Conservation (phyloP, 495 filamentous ascomycete genomes). For the Talaromyces adpressus region DNA sequence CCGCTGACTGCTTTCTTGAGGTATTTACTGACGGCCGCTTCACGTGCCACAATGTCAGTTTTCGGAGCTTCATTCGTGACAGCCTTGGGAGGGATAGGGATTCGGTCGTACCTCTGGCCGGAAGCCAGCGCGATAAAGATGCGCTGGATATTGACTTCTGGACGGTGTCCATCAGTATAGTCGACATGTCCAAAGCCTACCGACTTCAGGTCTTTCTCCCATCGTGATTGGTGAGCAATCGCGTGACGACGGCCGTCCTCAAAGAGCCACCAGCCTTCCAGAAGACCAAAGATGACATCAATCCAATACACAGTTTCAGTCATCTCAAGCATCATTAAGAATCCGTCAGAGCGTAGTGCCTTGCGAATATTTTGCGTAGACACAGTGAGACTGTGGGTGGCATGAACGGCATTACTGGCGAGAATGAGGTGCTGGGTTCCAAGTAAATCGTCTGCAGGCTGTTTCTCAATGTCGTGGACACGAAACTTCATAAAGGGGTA, state of each 20-base stretch:
- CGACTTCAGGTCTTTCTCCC: slow-evolving; percentile 30
- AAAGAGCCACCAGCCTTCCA: slow-evolving; percentile 50
- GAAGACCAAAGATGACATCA: slow-evolving; percentile 43
- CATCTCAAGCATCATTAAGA: slow-evolving; percentile 36
- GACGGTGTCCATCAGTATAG: slow-evolving; percentile 37
- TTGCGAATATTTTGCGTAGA: slow-evolving; percentile 25
- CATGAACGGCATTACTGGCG: slow-evolving; percentile 43
- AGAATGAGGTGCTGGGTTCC: slow-evolving; percentile 38
- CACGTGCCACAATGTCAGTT: slow-evolving; percentile 2
- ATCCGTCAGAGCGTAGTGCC: slow-evolving; percentile 28
- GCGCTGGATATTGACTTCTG: slow-evolving; percentile 34
- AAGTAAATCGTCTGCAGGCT: slow-evolving; percentile 22
- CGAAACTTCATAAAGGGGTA: slow-evolving; percentile 39
- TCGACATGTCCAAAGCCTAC: slow-evolving; percentile 41
- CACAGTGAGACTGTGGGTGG: slow-evolving; percentile 29
- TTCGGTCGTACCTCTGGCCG: slow-evolving; percentile 11
- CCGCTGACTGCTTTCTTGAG: slow-evolving; percentile 17
- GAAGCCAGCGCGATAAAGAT: slow-evolving; percentile 37
- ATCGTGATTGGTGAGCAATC: slow-evolving; percentile 21
- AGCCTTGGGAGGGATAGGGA: background rate
- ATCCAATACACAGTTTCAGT: slow-evolving; percentile 31
- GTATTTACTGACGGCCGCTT: slow-evolving; percentile 25
- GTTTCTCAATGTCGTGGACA: slow-evolving; percentile 39
- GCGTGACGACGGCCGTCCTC: slow-evolving; percentile 43
- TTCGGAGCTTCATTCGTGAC: background rate